Base-by-base conservation (phyloP, 345 rosid genomes). In the Gossypium bickii region DNA sequence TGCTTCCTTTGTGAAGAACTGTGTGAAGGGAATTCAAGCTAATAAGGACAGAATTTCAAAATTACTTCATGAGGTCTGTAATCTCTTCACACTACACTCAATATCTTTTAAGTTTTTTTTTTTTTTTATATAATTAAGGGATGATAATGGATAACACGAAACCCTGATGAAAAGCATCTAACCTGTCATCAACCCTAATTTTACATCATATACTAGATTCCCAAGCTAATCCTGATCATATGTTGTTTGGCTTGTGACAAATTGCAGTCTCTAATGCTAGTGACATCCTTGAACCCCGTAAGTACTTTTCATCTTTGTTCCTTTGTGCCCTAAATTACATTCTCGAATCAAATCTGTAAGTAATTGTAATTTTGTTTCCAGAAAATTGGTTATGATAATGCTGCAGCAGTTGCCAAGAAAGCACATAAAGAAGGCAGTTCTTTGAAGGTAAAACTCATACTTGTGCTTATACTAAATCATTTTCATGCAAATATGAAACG, bases 371-470 rank as follows among this genome's bases (percentile, higher is more conserved):
- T 58, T 24, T 60, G 41, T 10, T 92, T 79, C 47, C 82, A 94
- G 98, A 92, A 92, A 94, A 89, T 90, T 77, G 97, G 97, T 17
- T 92, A 58, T 24, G 38, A 58, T 25, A 58, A 58, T 24, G 63
- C 63, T 58, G 63, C 63, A 58, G 29, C 29, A 22, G 63, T 58
- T 58, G 63, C 63, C 63, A 58, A 58, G 34, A 24, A 3, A 58
- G 63, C 98, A 71, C 98, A 94, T 84, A 92, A 91, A 81, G 98
- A 91, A 80, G 98, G 97, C 77, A 74, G 80, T 48, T 91, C 97
- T 43, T 79, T 92, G 83, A 94, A 94, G 98, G 98, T 90, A 72
- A 75, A 63, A 38, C 27, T 71, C 18, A 63, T 76, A 25, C 18
- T 61, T 22, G 34, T 57, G 59, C 6, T 57, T 57, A 34, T 34